Conservation (phyloP, 2,329 filamentous ascomycete genomes). For the Biscogniauxia marginata region DNA sequence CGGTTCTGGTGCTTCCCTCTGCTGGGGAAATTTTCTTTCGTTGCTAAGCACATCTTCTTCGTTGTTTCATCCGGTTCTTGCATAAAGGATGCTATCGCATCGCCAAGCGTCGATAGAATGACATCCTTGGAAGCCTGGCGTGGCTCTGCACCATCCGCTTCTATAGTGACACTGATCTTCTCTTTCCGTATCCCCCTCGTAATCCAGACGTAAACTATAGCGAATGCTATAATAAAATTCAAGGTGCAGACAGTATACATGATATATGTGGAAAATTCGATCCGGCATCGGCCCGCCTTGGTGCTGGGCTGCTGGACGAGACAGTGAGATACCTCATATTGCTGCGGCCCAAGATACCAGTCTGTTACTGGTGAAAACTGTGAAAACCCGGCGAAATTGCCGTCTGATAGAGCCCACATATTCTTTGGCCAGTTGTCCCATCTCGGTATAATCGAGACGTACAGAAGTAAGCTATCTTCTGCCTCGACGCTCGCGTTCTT, state of each 20-base stretch:
- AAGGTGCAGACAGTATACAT: conserved; percentile 16
- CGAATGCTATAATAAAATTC: conserved; percentile 22
- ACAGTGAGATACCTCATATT: conserved; percentile 25
- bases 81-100: conserved; percentile 30
- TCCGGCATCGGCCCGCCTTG: conserved; percentile 13
- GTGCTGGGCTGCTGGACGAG: conserved; percentile 17
- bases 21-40: conserved; percentile 17
- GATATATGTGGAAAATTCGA: conserved; percentile 27
- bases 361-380: conserved; percentile 9
- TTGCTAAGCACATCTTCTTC: conserved; percentile 24
- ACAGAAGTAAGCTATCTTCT: conserved; percentile 19
- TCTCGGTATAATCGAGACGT: conserved; percentile 14
- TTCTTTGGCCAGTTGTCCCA: conserved; percentile 27
- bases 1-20: not conserved
- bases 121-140: not conserved
- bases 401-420: conserved; percentile 27
- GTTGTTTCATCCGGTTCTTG: conserved; percentile 23
- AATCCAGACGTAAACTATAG: conserved; percentile 21
- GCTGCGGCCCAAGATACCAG: conserved; percentile 20
- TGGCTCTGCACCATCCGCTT: not conserved
- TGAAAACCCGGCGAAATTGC: conserved; percentile 9
- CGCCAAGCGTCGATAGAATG: conserved; percentile 26
- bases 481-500: conserved; percentile 12
- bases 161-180: not conserved
- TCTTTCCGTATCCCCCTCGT: not conserved